A percentile compares a stretch with the other conserved stretches of the same genome.
These are phyloP conservation scores for Vitis riparia DNA, from an alignment of 164 flowering plant species.

Conservation along the genomic window DNA sequence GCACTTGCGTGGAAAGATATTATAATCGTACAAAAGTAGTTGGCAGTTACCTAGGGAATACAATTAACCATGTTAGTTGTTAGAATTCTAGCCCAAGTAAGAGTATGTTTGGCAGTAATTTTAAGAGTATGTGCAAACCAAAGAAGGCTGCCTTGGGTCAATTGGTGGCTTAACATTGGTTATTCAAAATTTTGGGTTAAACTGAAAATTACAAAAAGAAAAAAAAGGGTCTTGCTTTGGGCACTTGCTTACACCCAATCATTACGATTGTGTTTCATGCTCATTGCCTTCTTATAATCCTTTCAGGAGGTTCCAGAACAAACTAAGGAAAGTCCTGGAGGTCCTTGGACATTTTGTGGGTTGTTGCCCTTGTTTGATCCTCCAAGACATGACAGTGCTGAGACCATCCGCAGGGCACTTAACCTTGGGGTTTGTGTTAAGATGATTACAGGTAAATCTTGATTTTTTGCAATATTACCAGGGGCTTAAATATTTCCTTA, in stretches of 20 bases:
- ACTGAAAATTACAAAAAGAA: no score
- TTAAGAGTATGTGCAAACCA: no score
- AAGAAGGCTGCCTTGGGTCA: no score
- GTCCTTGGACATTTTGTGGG: slow-evolving; percentile 87
- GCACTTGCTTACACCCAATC: not conserved
- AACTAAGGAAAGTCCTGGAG: slow-evolving; percentile 72
- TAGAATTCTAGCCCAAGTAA: no score
- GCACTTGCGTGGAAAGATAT: no score
- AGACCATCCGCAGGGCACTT: slow-evolving; percentile 86
- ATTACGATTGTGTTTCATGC: not conserved
- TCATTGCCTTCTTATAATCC: not conserved
- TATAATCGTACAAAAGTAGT: no score
- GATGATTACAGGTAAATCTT: slow-evolving; percentile 81
- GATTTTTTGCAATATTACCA: slow-evolving; percentile 3
- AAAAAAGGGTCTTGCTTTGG: not conserved
- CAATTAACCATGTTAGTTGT: no score
- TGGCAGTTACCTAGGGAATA: no score
- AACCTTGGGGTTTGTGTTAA: slow-evolving; percentile 88
- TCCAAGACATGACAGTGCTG: slow-evolving; percentile 93
- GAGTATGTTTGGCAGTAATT: no score
- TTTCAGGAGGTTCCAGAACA: slow-evolving; percentile 77
- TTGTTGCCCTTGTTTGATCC: slow-evolving; percentile 88
- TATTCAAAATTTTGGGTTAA: no score
- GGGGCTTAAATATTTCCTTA: not conserved
- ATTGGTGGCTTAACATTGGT: no score